Evolutionary conservation across 306 rosid species (phyloP).

Genomic region (Rubus parviflorus): DNA sequence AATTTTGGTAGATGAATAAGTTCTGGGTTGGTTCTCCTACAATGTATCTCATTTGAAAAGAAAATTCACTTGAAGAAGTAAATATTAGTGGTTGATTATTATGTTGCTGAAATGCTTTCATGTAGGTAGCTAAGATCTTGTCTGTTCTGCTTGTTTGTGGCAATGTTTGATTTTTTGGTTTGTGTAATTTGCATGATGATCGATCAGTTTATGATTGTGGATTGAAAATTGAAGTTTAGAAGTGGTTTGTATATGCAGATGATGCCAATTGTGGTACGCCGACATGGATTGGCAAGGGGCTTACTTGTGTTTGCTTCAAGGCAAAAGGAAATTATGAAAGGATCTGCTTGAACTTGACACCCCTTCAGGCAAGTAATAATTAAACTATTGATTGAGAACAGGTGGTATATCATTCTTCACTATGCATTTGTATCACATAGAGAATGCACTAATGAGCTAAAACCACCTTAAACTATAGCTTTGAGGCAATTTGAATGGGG

Average conservation of each 20-base stretch:
- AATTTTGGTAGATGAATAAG: neutral
- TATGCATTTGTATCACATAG: neutral
- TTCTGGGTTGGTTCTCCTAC: neutral
- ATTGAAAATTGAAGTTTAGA: neutral
- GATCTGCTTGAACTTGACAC: slow-evolving; percentile 64
- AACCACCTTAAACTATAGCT: neutral
- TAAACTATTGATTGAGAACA: neutral
- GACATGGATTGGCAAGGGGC: slow-evolving; percentile 80
- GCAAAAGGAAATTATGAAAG: slow-evolving; percentile 65
- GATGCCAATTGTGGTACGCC: slow-evolving; percentile 61
- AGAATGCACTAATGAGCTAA: neutral
- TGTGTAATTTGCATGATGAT: neutral
- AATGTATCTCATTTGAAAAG: neutral
- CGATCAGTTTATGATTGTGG: neutral
- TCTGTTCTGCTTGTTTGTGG: neutral
- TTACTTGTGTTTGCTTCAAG: slow-evolving; percentile 89
- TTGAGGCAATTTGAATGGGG: neutral
- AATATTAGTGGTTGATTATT: neutral
- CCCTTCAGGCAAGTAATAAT: slow-evolving; percentile 58
- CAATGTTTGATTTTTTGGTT: neutral
- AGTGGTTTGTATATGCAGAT: slow-evolving; percentile 42
- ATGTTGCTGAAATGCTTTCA: slow-evolving; percentile 15
- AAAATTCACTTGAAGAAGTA: neutral
- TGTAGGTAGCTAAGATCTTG: neutral
- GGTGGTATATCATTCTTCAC: no score